These are phyloP conservation scores for Vanrija sp. DNA, from an alignment of 1,284 basidiomycete genomes.

Conservation along the genomic window DNA sequence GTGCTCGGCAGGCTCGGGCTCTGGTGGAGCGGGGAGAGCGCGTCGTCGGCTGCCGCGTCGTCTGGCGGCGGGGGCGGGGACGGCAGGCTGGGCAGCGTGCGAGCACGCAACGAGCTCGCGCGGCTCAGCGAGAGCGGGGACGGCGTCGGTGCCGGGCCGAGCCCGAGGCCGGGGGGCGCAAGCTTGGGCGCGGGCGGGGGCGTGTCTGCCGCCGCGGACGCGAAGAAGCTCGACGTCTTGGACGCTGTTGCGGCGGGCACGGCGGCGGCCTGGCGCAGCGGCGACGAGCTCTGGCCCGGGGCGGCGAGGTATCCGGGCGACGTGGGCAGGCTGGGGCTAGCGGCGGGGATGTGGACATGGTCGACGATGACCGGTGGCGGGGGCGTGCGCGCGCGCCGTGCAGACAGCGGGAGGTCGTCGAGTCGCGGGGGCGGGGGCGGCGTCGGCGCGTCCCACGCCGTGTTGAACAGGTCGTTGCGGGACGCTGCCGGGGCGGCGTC, in stretches of 20 bases:
- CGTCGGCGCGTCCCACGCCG: constrained; percentile 26
- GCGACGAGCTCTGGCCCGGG: background rate
- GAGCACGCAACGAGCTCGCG: constrained; percentile 27
- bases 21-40: constrained; percentile 38
- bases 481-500: background rate
- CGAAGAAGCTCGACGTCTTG: constrained; percentile 44
- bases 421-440: constrained; percentile 20
- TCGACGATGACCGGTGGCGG: background rate
- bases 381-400: background rate
- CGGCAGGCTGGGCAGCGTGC: constrained; percentile 15
- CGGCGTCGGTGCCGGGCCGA: constrained; percentile 17
- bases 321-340: background rate
- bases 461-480: constrained; percentile 37
- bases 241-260: background rate
- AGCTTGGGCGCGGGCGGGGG: constrained; percentile 30
- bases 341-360: background rate
- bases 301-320: background rate
- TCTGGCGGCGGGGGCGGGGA: constrained; percentile 9
- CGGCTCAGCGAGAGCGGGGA: constrained; percentile 39
- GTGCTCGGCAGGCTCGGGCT: constrained; percentile 30
- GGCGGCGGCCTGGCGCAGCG: background rate
- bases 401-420: background rate
- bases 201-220: constrained; percentile 22
- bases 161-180: background rate
- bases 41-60: background rate